Conservation (phyloP, 768 basidiomycete genomes). For the Russula abietina region DNA sequence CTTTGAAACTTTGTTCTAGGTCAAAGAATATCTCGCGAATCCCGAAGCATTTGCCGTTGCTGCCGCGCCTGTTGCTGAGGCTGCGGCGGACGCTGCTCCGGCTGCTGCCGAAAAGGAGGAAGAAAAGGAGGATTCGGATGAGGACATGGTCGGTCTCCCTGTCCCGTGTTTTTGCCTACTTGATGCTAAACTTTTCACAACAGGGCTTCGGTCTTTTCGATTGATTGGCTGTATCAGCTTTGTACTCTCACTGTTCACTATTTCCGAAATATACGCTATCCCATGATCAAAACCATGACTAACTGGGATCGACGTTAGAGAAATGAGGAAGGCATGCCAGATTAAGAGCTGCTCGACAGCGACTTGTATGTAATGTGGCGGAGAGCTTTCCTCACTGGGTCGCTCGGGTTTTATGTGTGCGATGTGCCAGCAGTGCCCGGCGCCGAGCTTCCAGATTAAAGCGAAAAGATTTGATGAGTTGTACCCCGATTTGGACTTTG, state of each 20-base stretch:
- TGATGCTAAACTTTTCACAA: conserved; percentile 16
- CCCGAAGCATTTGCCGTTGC: conserved; percentile 94
- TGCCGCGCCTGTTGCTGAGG: conserved; percentile 54
- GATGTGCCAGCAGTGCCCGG: neutral
- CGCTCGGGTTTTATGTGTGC: neutral
- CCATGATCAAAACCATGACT: neutral
- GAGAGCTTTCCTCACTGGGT: neutral
- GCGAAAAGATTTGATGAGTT: neutral
- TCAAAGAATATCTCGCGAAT: conserved; percentile 96
- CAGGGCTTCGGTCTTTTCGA: conserved; percentile 95
- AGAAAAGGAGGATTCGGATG: conserved; percentile 80
- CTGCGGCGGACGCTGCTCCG: conserved; percentile 46
- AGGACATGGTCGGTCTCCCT: conserved; percentile 66
- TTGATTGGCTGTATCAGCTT: conserved; percentile 35
- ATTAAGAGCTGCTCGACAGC: neutral
- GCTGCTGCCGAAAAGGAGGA: conserved; percentile 63
- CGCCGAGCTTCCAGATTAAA: neutral
- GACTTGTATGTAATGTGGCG: neutral
- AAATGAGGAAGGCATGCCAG: neutral
- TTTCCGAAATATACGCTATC: neutral
- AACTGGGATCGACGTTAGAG: neutral
- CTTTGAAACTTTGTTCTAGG: conserved; percentile 42
- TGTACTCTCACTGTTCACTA: neutral
- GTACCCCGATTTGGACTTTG: conserved; percentile 16
- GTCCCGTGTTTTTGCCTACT: neutral